Evolutionary conservation across 768 basidiomycete genomes (phyloP), one percentile per base, ranked within the genome.

Genomic region (Pleurotus cornucopiae): DNA sequence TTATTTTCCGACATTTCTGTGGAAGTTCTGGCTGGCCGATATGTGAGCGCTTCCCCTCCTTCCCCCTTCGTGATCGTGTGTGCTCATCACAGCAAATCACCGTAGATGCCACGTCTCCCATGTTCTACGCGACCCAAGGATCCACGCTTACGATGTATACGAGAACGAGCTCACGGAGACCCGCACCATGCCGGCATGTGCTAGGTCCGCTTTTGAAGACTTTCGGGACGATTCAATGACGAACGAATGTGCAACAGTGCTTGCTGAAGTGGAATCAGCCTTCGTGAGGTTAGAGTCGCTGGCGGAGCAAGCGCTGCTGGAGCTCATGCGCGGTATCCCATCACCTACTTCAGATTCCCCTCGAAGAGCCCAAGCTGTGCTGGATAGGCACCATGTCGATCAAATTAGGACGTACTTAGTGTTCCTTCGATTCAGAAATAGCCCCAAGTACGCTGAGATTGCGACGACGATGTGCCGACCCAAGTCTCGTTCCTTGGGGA

Each of bases 371-470:
- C 63, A 68, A 2, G 59, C 74, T 26, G 60, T 64, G 0, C 62
- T 74, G 37, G 64, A 69, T 46, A 65, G 65, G 6, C 59, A 58
- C 13, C 63, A 64, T 4, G 58, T 75, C 12, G 73, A 76, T 39
- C 64, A 63, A n/a, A 58, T 85, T 1, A 71, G 77, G 7, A 77
- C 75, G 57, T 84, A 78, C 62, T 73, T 84, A 44, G 68, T 77
- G 9, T 83, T 85, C 59, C 67, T 85, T 0, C 76, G 82, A n/a
- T 85, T 81, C 58, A 71, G 83, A 12, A 85, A 85, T 57, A 76
- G 80, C 60, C 65, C 68, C 6, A 73, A 72, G 11, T 85, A 82
- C 59, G 61, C 64, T 20, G 63, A 75, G 45, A 73, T 73, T 9
- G 65, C 81, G 4, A 58, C 23, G 14, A 49, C n/a, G 23, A 13